Evolutionary conservation across 2,329 filamentous ascomycete species (phyloP), one percentile per base, ranked within the genome.

Genomic region (Colletotrichum cordylinicola): DNA sequence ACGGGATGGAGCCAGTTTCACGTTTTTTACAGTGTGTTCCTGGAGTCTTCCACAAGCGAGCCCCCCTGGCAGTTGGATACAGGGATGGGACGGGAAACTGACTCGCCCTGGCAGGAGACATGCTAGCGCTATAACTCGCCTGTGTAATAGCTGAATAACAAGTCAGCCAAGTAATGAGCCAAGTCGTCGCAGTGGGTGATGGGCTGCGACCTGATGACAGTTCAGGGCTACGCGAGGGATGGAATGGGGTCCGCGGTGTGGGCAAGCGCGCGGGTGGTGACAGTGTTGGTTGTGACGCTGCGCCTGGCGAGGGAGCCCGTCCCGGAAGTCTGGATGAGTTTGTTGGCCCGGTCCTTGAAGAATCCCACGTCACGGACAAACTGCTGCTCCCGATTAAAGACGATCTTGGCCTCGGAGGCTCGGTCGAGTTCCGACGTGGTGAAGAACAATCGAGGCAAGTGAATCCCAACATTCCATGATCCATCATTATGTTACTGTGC

Each of bases 211-310:
- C 43, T 64, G 43, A 37, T 39, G 33, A 72, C 52, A 37, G 48
- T 35, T 62, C 35, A 58, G 65, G 65, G 67, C 67, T 43, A 37
- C n/a, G 43, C 55, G 67, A 58, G 55, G 67, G 55, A 33, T 10
- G 4, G 13, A 29, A 64, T 35, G 27, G 27, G 37, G 31, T 27
- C 56, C 55, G 43, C 24, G 10, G 43, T 60, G 66, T 52, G 52
- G 27, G 64, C 65, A 73, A 75, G 39, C 74, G 74, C 70, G 70
- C 74, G 74, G 64, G 64, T 75, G 70, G 64, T 75, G 64, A 60
- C 70, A 24, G 8, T 27, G 64, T 24, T 60, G 56, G 31, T 39
- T 52, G 58, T 71, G 58, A 55, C 58, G 27, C 67, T 70, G 56
- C n/a, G 24, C 43, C 43, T 48, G 43, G 43, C 43, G 43, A 48